Percentiles rank a stretch among this genome's conserved stretches.
Conservation (phyloP, 1,139 yeast genomes). For the Protomyces macrosporus region DNA sequence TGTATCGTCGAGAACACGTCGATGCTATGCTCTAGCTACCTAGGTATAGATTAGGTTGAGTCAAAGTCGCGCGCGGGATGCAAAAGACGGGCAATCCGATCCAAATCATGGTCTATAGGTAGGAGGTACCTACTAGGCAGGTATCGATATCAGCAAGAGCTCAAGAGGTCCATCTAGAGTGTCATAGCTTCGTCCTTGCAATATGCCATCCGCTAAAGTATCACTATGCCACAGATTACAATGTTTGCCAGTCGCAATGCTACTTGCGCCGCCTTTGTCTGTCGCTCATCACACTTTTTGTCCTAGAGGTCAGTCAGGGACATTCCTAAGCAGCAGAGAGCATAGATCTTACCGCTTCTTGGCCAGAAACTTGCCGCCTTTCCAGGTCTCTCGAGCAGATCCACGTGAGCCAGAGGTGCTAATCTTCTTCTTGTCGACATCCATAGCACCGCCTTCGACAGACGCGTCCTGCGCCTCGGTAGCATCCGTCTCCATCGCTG, state of each 20-base stretch:
- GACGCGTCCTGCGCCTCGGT: neutral
- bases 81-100: no score
- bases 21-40: no score
- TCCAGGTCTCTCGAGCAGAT: constrained; percentile 22
- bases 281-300: neutral
- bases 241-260: neutral
- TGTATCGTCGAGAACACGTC: no score
- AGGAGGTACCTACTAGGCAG: no score
- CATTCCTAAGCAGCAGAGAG: neutral
- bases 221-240: neutral
- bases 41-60: no score
- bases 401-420: constrained; percentile 23
- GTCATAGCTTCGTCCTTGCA: neutral
- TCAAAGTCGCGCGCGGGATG: no score
- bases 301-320: neutral
- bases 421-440: constrained; percentile 9
- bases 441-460: constrained; percentile 3
- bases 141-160: no score
- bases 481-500: neutral
- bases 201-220: neutral
- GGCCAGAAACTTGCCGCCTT: constrained; percentile 13
- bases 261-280: neutral
- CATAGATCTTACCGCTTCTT: constrained; percentile 8
- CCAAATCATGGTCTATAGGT: no score
- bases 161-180: no score